Percentiles rank a stretch among this genome's conserved stretches.
These are phyloP conservation scores for Cryphonectria parasitica DNA, from an alignment of 2,329 filamentous ascomycete genomes.

Conservation along the genomic window DNA sequence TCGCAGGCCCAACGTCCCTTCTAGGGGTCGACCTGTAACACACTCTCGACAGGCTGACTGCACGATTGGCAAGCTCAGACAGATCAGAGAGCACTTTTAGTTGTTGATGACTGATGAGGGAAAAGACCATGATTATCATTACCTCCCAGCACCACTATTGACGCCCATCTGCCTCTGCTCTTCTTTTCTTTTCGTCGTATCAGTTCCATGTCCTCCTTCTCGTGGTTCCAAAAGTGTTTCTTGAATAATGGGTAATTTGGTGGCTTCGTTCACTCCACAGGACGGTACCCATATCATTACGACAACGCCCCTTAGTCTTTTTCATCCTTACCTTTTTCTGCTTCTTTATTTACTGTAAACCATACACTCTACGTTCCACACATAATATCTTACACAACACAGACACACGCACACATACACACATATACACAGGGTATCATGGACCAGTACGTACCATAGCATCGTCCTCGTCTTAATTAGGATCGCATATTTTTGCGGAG, in stretches of 20 bases:
- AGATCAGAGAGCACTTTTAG: not conserved
- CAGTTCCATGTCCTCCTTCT: not conserved
- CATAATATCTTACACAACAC: not conserved
- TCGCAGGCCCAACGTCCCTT: not conserved
- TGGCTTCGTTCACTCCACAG: not conserved
- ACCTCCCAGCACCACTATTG: not conserved
- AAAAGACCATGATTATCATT: not conserved
- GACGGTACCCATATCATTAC: too few species aligned
- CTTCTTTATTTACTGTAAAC: not conserved
- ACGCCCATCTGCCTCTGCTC: not conserved
- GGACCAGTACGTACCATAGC: not conserved
- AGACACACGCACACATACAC: not conserved
- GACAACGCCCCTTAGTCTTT: not conserved
- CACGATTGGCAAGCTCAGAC: not conserved
- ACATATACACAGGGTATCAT: not conserved
- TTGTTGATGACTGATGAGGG: not conserved
- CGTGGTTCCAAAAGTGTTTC: not conserved
- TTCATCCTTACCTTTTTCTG: not conserved
- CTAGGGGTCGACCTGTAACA: not conserved
- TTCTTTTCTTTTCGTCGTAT: not conserved
- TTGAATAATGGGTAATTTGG: not conserved
- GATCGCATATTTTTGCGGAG: conserved; percentile 4
- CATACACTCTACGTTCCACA: not conserved
- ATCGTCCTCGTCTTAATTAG: not conserved
- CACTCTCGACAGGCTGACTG: conserved; percentile 2